Base-by-base conservation (phyloP, 495 filamentous ascomycete genomes). In the Astrocystis sublimbata region DNA sequence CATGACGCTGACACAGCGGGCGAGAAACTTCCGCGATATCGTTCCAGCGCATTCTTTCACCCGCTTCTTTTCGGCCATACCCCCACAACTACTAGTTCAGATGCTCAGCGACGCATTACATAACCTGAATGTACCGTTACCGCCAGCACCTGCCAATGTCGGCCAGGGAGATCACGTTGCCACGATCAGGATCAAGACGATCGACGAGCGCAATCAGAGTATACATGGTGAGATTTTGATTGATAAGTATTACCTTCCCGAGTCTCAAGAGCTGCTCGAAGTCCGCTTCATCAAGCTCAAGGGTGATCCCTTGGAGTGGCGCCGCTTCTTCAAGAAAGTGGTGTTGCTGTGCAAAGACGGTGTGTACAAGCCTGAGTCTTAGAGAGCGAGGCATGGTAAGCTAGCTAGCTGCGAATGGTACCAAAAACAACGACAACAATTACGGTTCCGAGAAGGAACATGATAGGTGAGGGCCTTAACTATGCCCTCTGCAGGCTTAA, bases 241-340 rank as follows among this genome's bases (percentile, higher is more conserved):
- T 23, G 91, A 96, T 69, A 85, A 80, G 71, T 84, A 91, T 52
- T 56, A 68, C 35, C 61, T 78, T 40, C 75, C 78, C 3, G 85
- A 81, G 58, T 77, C 75, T 12, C 75, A 73, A 55, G 83, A 85
- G 68, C 68, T 97, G 56, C 79, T 93, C 46, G 92, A 97, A 76
- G 89, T 97, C 10, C 81, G 91, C 59, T 98, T 99, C 73, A 83
- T 96, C 64, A 99, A 99, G 75, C 83, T 88, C 40, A 96, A 96
- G 76, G 94, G 96, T 12, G 94, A 99, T 80, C 96, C 96, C 10
- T 74, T 99, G 31, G 94, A 97, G 81, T 99, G 94, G 94, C 83
- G 94, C 58, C 82, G 94, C 52, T 93, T 99, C 71, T 99, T 99
- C 81, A 99, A 97, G 77, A 91, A 89, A 73, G 86, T 96, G 12